Conservation (phyloP, 2,329 filamentous ascomycete genomes). For the Penicillium sp. region DNA sequence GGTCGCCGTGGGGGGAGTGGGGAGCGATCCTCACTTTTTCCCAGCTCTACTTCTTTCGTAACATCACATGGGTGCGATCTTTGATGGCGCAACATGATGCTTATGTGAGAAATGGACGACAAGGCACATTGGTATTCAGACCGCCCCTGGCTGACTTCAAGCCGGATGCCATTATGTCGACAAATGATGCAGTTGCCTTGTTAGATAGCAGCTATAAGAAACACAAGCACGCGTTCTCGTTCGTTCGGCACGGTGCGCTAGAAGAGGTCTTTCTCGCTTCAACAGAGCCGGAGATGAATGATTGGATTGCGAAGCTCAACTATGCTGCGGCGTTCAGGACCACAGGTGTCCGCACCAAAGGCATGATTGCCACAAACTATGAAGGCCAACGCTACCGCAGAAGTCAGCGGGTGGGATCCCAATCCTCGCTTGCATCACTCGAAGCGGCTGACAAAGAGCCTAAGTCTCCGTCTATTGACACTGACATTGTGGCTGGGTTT, state of each 20-base stretch:
- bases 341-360: conserved; percentile 84
- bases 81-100: conserved; percentile 84
- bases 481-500: conserved; percentile 82
- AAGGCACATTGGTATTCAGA: conserved; percentile 80
- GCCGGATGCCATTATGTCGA: conserved; percentile 89
- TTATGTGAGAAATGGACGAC: conserved; percentile 74
- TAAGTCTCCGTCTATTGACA: conserved; percentile 68
- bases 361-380: conserved; percentile 78
- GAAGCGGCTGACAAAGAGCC: conserved; percentile 68
- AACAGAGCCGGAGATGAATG: conserved; percentile 86
- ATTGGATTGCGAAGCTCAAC: conserved; percentile 94
- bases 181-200: conserved; percentile 85
- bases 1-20: conserved; percentile 99
- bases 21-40: conserved; percentile 94
- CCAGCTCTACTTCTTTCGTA: conserved; percentile 94
- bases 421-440: conserved; percentile 56
- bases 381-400: conserved; percentile 68
- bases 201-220: conserved; percentile 82
- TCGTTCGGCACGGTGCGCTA: conserved; percentile 79
- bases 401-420: conserved; percentile 62
- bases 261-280: conserved; percentile 92
- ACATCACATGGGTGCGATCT: conserved; percentile 86
- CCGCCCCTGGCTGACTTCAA: conserved; percentile 90
- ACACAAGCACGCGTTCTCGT: conserved; percentile 92
- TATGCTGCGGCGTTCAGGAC: conserved; percentile 94